phyloP scores from a whole-genome alignment of 179 eudicot genomes.

The Pouteria campechiana region DNA sequence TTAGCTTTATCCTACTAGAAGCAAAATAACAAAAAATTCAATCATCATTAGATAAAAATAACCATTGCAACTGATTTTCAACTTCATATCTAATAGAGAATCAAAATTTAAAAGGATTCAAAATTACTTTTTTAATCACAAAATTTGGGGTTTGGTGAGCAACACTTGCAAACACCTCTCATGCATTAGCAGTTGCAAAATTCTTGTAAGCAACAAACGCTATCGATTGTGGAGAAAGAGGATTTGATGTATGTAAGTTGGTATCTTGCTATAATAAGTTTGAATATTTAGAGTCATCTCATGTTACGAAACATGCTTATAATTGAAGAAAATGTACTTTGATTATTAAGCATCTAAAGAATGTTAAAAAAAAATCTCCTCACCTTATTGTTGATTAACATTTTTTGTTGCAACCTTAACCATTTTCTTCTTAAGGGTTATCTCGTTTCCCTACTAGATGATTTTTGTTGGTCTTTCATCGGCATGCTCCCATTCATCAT shows the following conservation, averaged over 20 bases:
- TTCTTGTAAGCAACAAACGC: slow-evolving; percentile 52
- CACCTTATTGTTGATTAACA: slow-evolving; percentile 11
- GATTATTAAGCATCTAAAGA: too few species aligned
- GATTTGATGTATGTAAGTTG: slow-evolving; percentile 83
- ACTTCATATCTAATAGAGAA: too few species aligned
- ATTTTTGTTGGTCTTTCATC: slow-evolving; percentile 97
- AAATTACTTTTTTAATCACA: slow-evolving; percentile 93
- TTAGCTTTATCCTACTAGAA: slow-evolving; percentile 90
- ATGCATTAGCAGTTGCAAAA: too few species aligned
- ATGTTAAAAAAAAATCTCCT: slow-evolving; percentile 31
- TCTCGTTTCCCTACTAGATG: slow-evolving; percentile 96
- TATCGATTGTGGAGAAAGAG: slow-evolving; percentile 95
- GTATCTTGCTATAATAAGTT: slow-evolving; percentile 31
- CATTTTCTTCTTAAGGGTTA: slow-evolving; percentile 85
- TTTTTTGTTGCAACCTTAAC: slow-evolving; percentile 70
- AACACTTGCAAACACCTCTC: slow-evolving; percentile 55
- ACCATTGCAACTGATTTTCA: too few species aligned
- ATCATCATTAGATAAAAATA: too few species aligned
- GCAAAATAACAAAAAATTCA: too few species aligned
- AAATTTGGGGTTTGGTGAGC: slow-evolving; percentile 92
- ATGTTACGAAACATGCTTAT: too few species aligned
- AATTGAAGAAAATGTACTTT: background rate
- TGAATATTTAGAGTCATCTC: background rate
- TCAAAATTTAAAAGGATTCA: too few species aligned
- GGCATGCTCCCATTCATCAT: slow-evolving; percentile 71